These are phyloP conservation scores for Xerocomus amazonicus DNA, from an alignment of 1,284 basidiomycete species.

Conservation along the genomic window DNA sequence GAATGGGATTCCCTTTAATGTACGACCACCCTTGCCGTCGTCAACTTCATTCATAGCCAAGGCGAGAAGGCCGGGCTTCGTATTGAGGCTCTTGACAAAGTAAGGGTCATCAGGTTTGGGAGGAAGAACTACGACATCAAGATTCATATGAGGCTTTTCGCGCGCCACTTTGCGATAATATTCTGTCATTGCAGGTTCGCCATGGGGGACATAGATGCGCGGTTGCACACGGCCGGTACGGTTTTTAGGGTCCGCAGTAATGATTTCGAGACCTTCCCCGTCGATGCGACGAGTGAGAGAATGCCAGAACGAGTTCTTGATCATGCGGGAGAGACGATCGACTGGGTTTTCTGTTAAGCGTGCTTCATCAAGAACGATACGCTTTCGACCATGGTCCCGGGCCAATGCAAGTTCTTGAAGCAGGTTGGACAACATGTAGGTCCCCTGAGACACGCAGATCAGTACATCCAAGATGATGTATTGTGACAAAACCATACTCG, in stretches of 20 bases:
- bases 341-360: constrained; percentile 97
- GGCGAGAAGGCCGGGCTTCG: constrained; percentile 90
- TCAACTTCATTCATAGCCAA: constrained; percentile 94
- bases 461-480: constrained; percentile 3
- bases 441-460: constrained; percentile 57
- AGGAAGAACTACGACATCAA: constrained; percentile 90
- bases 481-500: constrained; percentile 53
- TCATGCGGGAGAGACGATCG: constrained; percentile 96
- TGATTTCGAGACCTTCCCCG: constrained; percentile 93
- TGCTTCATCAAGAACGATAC: constrained; percentile 96
- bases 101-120: constrained; percentile 79
- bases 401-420: constrained; percentile 97
- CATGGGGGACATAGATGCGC: constrained; percentile 91
- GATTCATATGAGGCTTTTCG: constrained; percentile 86
- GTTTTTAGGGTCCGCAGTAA: constrained; percentile 97
- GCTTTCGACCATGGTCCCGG: constrained; percentile 91
- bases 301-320: constrained; percentile 98
- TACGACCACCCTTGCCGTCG: constrained; percentile 71
- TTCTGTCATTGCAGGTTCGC: constrained; percentile 89
- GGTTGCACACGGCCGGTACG: constrained; percentile 82
- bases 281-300: constrained; percentile 95
- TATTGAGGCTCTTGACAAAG: constrained; percentile 92
- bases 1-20: constrained; percentile 92
- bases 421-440: constrained; percentile 99
- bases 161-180: constrained; percentile 84